These are phyloP conservation scores for Vigna mungo DNA, from an alignment of 306 rosid genomes.

Conservation along the genomic window DNA sequence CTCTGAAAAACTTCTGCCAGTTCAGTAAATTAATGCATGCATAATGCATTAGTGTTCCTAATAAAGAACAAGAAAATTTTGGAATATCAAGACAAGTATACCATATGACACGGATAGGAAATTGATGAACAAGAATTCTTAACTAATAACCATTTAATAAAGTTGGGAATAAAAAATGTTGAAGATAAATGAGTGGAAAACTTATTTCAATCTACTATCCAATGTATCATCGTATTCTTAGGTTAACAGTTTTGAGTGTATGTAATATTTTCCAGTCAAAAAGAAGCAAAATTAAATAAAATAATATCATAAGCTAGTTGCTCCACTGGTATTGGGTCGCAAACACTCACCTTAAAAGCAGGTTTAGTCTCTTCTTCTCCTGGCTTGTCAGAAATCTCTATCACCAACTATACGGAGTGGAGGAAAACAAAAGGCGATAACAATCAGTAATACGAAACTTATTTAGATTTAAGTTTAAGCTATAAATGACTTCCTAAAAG, in stretches of 20 bases:
- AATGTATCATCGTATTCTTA: slow-evolving; percentile 18
- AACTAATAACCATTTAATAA: not conserved
- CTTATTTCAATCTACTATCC: slow-evolving; percentile 2
- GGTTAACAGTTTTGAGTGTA: not conserved
- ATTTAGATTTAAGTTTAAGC: slow-evolving; percentile 7
- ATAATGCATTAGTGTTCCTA: slow-evolving; percentile 25
- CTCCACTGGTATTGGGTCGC: slow-evolving; percentile 25
- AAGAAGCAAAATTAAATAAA: slow-evolving; percentile 9
- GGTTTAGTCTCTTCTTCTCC: slow-evolving; percentile 90
- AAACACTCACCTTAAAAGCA: slow-evolving; percentile 86
- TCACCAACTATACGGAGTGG: slow-evolving; percentile 72
- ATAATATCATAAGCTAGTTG: slow-evolving; percentile 7
- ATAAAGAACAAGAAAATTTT: not conserved
- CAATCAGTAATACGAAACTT: slow-evolving; percentile 33
- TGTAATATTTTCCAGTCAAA: not conserved
- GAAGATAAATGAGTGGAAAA: not conserved
- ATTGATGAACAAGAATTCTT: not conserved
- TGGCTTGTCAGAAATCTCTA: slow-evolving; percentile 96
- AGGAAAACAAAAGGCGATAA: slow-evolving; percentile 35
- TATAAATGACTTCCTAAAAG: slow-evolving; percentile 33
- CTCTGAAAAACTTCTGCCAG: slow-evolving; percentile 13
- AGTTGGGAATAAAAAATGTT: not conserved
- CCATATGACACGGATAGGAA: not conserved
- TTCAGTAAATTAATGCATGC: slow-evolving; percentile 5
- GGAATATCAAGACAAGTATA: slow-evolving; percentile 30